Evolutionary conservation across 805 yeast species (phyloP), one percentile per base, ranked within the genome.

Genomic region (Hanseniaspora mollemarum): DNA sequence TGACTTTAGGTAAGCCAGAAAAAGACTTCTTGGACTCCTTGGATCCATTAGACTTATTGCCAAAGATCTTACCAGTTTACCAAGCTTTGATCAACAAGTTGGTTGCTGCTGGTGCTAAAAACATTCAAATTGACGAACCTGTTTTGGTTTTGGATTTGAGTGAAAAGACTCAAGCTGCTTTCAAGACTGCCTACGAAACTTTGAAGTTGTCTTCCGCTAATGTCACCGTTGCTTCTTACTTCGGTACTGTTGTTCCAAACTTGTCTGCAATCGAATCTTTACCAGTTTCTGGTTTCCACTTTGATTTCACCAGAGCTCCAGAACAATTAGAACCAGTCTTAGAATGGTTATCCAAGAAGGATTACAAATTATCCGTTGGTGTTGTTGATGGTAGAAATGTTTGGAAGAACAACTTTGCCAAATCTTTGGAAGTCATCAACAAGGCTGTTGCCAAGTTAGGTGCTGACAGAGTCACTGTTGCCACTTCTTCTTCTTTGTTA

Each of bases 231-330:
- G 77, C 97, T 66, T 74, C 97, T 63, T 92, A 92, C 81, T 92
- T 92, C 69, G 98, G 98, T 77, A 95, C 94, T 65, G 96, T 86
- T 63, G 83, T 87, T 74, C 97, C 97, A 74, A 92, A 92, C 85
- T 73, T 88, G 67, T 74, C 72, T 59, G 88, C 96, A 61, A 76
- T 92, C 73, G 80, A 83, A 76, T 81, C 77, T 60, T 79, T 92
- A 68, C 94, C 96, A 64, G 95, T 92, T 62, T 74, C 88, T 59
- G 96, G 94, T 71, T 77, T 82, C 84, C 98, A 92, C 79, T 85
- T 84, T 67, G 98, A 92, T 76, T 86, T 87, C 63, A 90, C 80
- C 70, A 87, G 96, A 77, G 83, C 79, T 61, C 95, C 97, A 65
- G 95, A 86, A 71, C 98, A 92, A 78, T 80, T 92, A 59, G 90